Evolutionary conservation across 2,329 filamentous ascomycete genomes (phyloP), one percentile per base, ranked within the genome.

Genomic region (Eutypella sp.): DNA sequence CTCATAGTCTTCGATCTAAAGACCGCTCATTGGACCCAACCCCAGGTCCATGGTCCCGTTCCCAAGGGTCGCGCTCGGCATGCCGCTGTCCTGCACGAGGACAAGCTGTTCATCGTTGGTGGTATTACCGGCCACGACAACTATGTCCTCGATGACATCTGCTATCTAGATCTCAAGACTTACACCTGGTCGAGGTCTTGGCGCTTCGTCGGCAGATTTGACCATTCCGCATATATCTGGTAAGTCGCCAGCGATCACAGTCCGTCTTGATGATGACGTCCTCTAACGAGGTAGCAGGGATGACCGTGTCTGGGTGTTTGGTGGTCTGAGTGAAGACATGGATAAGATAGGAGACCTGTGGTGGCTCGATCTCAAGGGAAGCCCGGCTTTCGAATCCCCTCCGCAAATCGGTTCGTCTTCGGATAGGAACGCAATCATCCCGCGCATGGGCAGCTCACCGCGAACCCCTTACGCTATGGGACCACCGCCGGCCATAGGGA

Each of bases 101-200:
- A 99, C 69, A 97, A 96, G 63, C 74, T 99, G 8, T 99, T 96
- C 63, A 86, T 99, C 49, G 84, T 95, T 48, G 93, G 93, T 46
- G 93, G 93, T n/a, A 89, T 97, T 57, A 95, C 90, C 5, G 92
- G 91, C 2, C 87, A 92, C 55, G 90, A 93, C 55, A 96, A 89
- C 61, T 85, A 89, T 57, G 91, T 97, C 20, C 75, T 97, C 41
- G 92, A 97, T 63, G 93, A 99, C 62, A 89, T 99, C 42, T 96
- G 90, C 71, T 99, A 95, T 61, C 79, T 99, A 41, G 93, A 99
- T 63, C 74, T 99, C 40, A 96, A 95, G 72, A 97, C 93, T 2
- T 96, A 89, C 76, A 96, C 91, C 1, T 99, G 93, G 93, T 97
- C 92, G 46, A 84, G 89, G 47, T 85, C 89, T 34, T 99, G 93